A percentile compares a stretch with the other conserved stretches of the same genome.
Evolutionary conservation across 78 protist genomes (phyloP).

Genomic region (Chrysochromulina tobinii): DNA sequence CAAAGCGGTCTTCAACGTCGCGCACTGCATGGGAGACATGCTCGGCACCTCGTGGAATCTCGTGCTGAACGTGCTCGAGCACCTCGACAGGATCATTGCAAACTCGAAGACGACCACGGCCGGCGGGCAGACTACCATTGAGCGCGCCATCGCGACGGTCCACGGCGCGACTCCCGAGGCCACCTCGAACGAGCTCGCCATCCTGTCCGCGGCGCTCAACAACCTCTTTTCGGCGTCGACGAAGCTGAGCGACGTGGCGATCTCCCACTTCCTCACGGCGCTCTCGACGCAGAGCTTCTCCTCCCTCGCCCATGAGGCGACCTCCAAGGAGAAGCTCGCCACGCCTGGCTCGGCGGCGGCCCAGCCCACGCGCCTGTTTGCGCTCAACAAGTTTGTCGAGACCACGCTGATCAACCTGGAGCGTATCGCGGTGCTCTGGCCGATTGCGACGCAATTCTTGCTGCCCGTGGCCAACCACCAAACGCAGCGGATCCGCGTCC

Average conservation of each 20-base stretch:
- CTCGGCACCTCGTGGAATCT: background rate
- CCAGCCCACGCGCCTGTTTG: constrained; percentile 15
- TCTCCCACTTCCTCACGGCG: constrained; percentile 11
- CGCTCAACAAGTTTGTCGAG: background rate
- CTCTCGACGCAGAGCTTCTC: constrained; percentile 15
- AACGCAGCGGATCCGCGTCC: background rate
- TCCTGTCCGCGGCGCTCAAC: background rate
- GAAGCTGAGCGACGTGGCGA: constrained; percentile 1
- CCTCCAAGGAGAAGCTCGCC: constrained; percentile 32
- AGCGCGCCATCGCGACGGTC: background rate
- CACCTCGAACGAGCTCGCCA: background rate
- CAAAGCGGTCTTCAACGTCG: constrained; percentile 17
- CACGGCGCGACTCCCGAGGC: background rate
- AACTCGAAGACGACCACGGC: background rate
- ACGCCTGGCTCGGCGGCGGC: constrained; percentile 14
- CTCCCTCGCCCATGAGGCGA: constrained; percentile 17
- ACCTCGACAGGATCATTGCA: background rate
- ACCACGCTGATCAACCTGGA: background rate
- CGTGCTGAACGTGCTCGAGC: background rate
- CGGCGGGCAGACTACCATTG: no score
- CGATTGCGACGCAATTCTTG: constrained; percentile 2
- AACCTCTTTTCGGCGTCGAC: background rate
- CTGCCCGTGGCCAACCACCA: constrained; percentile 28
- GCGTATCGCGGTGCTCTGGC: background rate
- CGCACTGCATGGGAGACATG: constrained; percentile 16